Evolutionary conservation across 148 eudicot species (phyloP).

Genomic region (Beta vulgaris): DNA sequence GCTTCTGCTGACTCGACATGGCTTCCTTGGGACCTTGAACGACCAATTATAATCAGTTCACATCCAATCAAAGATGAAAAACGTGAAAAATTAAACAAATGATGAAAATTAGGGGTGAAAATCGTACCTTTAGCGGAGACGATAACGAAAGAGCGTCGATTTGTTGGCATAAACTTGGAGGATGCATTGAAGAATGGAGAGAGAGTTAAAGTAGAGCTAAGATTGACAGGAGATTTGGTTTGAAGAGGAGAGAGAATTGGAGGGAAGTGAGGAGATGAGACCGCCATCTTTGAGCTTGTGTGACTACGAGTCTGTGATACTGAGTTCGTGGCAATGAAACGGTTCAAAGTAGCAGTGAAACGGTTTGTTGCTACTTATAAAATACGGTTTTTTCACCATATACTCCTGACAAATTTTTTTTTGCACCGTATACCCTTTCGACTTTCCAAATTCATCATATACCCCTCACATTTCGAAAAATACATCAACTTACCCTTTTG

Average conservation of each 20-base stretch:
- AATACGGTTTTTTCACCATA: too few relatives aligned
- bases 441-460: too few relatives aligned
- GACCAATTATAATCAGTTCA: background rate
- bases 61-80: background rate
- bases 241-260: conserved; percentile 30
- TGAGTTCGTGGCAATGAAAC: too few relatives aligned
- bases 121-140: conserved; percentile 38
- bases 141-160: conserved; percentile 30
- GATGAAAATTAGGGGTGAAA: background rate
- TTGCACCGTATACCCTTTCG: too few relatives aligned
- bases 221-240: conserved; percentile 14
- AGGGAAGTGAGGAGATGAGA: conserved; percentile 24
- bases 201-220: background rate
- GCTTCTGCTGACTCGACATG: conserved; percentile 34
- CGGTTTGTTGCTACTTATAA: too few relatives aligned
- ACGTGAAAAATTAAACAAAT: background rate
- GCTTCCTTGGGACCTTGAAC: conserved; percentile 43
- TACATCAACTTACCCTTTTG: too few relatives aligned
- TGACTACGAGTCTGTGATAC: too few relatives aligned
- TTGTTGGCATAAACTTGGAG: conserved; percentile 8
- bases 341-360: too few relatives aligned
- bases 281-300: too few relatives aligned
- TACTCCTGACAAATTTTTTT: too few relatives aligned
- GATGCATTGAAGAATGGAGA: conserved; percentile 21
- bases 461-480: too few relatives aligned